Evolutionary conservation across 1,284 basidiomycete genomes (phyloP), one percentile per base, ranked within the genome.

Genomic region (Irpex sp.): DNA sequence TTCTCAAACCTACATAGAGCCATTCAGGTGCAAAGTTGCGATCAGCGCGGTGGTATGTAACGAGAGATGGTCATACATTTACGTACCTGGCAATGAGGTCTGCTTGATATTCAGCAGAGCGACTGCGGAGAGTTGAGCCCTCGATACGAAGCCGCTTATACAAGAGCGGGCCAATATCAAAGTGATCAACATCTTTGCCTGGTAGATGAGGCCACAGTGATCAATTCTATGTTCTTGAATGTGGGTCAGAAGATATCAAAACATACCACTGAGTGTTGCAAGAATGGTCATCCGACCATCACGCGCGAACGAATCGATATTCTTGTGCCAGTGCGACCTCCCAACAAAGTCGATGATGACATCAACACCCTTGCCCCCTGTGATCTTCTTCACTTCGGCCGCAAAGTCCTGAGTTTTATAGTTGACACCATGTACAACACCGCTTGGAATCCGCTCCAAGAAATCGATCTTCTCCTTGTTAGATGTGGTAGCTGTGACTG

Each of bases 281-380:
- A 92, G 77, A 69, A 92, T 76, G 3, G 83, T 87, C 85, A 97
- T 89, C 21, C 88, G 82, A 2, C 93, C 96, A 73, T 96, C 94
- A 49, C 85, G 69, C 8, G 88, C 89, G 57, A 98, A 77, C 2
- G 88, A 81, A 15, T 87, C 82, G 49, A 98, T 79, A 75, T 98
- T 98, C 75, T 87, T 85, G 55, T 83, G 79, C 82, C 91, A 97
- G 76, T 98, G 96, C 44, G 82, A 88, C 67, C 85, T 86, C 26
- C 92, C 94, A 57, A 96, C 89, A 70, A 96, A 93, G 77, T 98
- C 96, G 70, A 98, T 83, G 58, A 98, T 81, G 31, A 97, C 85
- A 75, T 96, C 82, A 11, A 88, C 92, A 19, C 93, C 92, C 67
- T 85, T 84, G 44, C 82, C 82, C 48, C 78, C 74, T 0, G 92